Base-by-base conservation (phyloP, 1,284 basidiomycete genomes). In the Melampsora occidentalis region DNA sequence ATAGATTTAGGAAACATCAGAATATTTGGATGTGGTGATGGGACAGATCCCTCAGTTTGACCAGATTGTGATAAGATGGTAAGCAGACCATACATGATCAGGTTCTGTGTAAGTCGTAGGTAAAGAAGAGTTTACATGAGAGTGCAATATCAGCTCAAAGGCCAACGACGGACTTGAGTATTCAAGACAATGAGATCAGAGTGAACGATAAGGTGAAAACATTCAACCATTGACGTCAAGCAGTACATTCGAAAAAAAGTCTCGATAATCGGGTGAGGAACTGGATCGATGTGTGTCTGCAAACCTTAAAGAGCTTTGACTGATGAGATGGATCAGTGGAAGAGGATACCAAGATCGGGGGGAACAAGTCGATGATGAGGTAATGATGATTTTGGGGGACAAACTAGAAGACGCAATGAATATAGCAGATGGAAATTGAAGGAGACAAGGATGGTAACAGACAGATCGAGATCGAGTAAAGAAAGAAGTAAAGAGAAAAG, bases 401-500 rank as follows among this genome's bases (percentile, higher is more conserved):
- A 46, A 46, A 14, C 42, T 46, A 46, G 53, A 10, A 14, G 53
- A 57, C n/a, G 53, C n/a, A 57, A 28, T 22, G 53, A 57, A 57
- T n/a, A 57, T n/a, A 57, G 53, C n/a, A 57, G 20, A 57, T 2
- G 16, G 53, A 14, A 16, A 57, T n/a, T 9, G 53, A 57, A n/a
- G 16, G 53, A 57, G 53, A 57, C n/a, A 57, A 53, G 22, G 51
- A 53, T 7, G 16, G 51, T 22, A 20, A n/a, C 20, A 57, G 53
- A 22, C 53, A 57, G 53, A 57, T 57, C 28, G 53, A 22, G n/a
- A 28, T 22, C 53, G 28, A 57, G 53, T 46, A 57, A 57, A 22
- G 53, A 57, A 57, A 57, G 14, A 57, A 28, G 28, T 57, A 57
- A 28, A 57, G 53, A 57, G 53, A n/a, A 57, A 28, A n/a, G 20